Base-by-base conservation (phyloP, 129 eudicot genomes). In the Chrysanthemum seticuspe region DNA sequence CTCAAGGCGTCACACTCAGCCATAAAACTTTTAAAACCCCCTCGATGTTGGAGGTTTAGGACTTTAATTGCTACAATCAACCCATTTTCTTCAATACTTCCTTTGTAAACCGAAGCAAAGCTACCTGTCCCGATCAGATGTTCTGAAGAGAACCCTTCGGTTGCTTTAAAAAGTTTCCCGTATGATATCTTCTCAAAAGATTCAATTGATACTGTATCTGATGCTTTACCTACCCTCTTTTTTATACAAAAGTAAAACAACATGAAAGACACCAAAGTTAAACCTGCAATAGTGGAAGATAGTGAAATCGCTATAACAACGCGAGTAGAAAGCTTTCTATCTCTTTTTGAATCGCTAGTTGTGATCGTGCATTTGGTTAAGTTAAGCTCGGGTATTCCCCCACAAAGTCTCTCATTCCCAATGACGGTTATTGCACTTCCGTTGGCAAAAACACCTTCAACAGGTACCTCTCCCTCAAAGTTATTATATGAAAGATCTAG, bases 1-100 rank as follows among this genome's bases (percentile, higher is more conserved):
- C 62, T 78, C 67, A 78, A 63, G 16, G 86, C 78, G 21, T 74
- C 78, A 51, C 83, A 83, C 29, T 83, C 86, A 0, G 78, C 74
- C 52, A 70, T 48, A 50, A 70, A 83, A 52, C 83, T 83, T 67
- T 75, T 78, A 2, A 66, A 13, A 70, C 75, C 80, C 57, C 81
- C 75, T 2, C 23, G 65, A 0, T 6, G 48, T 65, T 83, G 74
- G 54, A 78, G 83, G 62, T 83, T 69, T 14, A 83, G 81, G 5
- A 83, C 83, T 65, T 83, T 78, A 14, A 83, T 67, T 4, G 83
- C 86, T 10, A 83, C 69, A 3, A 25, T 16, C 61, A 4, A 16
- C 5, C 65, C 71, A 45, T 49, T 27, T 70, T 31, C 57, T 10
- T 69, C 80, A 48, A 82, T 18, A 14, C 15, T 0, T 55, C 86